Conservation (phyloP, 2,329 filamentous ascomycete genomes). For the Calonectria leucothoes region DNA sequence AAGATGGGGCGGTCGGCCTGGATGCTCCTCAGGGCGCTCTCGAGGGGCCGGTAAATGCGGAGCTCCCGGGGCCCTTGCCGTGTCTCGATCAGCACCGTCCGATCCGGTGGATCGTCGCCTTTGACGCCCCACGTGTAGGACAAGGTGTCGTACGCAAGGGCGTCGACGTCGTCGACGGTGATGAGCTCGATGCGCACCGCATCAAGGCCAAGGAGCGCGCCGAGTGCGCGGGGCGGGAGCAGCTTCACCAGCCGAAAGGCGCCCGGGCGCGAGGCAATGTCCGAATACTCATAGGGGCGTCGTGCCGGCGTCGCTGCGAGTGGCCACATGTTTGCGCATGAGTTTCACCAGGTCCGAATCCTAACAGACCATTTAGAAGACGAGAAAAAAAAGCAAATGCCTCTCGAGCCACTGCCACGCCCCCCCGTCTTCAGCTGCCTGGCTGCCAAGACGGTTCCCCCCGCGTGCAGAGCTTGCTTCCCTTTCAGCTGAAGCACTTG, state of each 20-base stretch:
- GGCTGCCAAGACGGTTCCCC: not conserved
- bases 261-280: not conserved
- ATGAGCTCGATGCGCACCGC: slow-evolving; percentile 43
- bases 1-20: slow-evolving; percentile 37
- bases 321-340: not conserved
- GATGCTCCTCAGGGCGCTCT: slow-evolving; percentile 39
- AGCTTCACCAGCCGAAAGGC: slow-evolving; percentile 22
- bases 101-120: slow-evolving; percentile 23
- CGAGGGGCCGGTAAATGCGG: slow-evolving; percentile 43
- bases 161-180: slow-evolving; percentile 32
- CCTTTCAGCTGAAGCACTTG: not conserved
- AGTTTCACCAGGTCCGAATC: too few species aligned
- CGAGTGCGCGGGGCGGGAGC: slow-evolving; percentile 16
- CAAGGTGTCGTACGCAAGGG: slow-evolving; percentile 41
- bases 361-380: not conserved
- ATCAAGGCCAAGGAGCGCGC: slow-evolving; percentile 22
- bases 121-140: slow-evolving; percentile 46
- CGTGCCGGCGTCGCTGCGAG: slow-evolving; percentile 3
- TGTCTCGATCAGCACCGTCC: slow-evolving; percentile 42
- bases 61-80: slow-evolving; percentile 24
- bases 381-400: not conserved
- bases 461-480: not conserved
- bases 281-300: slow-evolving; percentile 1
- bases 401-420: not conserved
- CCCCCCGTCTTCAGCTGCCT: not conserved